Base-by-base conservation (phyloP, 2,329 filamentous ascomycete species). In the Pyrenophora seminiperda region DNA sequence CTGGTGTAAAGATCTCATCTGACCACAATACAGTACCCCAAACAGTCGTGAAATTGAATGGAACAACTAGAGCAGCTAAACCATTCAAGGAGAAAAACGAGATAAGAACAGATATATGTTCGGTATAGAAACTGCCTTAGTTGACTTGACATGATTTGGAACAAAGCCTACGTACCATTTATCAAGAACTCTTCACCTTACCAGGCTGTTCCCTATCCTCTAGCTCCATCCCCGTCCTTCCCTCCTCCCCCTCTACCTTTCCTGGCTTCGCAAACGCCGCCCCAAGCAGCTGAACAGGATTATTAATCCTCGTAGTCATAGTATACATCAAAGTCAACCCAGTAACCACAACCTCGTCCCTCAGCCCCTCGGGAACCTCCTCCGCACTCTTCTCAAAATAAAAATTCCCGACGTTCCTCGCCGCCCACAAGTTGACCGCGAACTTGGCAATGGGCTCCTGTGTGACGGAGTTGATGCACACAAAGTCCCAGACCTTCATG, bases 361-460 rank as follows among this genome's bases (percentile, higher is more conserved):
- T 49, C 7, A 44, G 29, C 18, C 50, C 44, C 27, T 54, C 53
- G 3, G 38, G 36, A 7, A 63, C 37, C 11, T 50, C 30, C 2
- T 37, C 42, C 3, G 34, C 47, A 7, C 30, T 36, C 42, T 58
- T 43, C 24, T 54, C 51, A 34, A 64, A 64, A 18, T 56, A 41
- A 19, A 64, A 56, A 15, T 58, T 59, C 1, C 61, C 61, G 7
- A 64, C 54, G 36, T 58, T 40, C 46, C 54, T 61, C 15, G 63
- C 3, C 1, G 58, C 56, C 59, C 59, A 64, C 13, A 38, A 36
- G 20, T 63, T 62, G 13, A 51, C 53, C 0, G 45, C 44, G 32
- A 64, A 54, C 34, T 59, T 61, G 5, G 61, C 61, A 22, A 64
- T 56, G 3, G 59, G 42, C 5, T 50, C 17, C 15, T 64, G 61